These are phyloP conservation scores for Aspergillus tanneri DNA, from an alignment of 2,329 filamentous ascomycete genomes.

Conservation along the genomic window DNA sequence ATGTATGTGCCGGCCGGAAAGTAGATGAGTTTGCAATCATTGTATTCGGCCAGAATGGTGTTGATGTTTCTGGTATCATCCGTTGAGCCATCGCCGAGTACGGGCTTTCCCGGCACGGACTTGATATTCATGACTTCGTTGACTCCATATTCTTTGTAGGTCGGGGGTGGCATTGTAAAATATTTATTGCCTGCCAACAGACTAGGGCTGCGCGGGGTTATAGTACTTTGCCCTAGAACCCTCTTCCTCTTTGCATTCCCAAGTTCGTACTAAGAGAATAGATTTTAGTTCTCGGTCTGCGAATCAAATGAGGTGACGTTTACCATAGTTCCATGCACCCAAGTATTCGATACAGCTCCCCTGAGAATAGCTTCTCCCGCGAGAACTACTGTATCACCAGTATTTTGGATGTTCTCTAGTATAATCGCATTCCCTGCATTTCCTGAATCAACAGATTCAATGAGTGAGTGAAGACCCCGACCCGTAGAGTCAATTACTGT, in stretches of 20 bases:
- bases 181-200: conserved; percentile 39
- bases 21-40: conserved; percentile 53
- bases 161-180: conserved; percentile 43
- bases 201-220: conserved; percentile 28
- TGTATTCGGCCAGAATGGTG: conserved; percentile 31
- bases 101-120: conserved; percentile 39
- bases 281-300: background rate
- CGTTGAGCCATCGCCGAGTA: conserved; percentile 44
- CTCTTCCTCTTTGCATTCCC: conserved; percentile 20
- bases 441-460: conserved; percentile 26
- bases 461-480: conserved; percentile 15
- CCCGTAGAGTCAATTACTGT: conserved; percentile 24
- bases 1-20: conserved; percentile 58
- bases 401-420: conserved; percentile 31
- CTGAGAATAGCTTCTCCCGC: conserved; percentile 24
- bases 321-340: conserved; percentile 36
- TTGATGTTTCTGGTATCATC: conserved; percentile 43
- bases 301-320: background rate
- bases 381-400: conserved; percentile 28
- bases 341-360: conserved; percentile 25
- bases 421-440: conserved; percentile 33
- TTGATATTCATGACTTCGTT: conserved; percentile 51
- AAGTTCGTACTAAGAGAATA: conserved; percentile 17
- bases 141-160: conserved; percentile 44
- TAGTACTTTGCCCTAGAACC: conserved; percentile 28